Conservation (phyloP, 73 alveolate genomes). For the Uronychia binucleata region DNA sequence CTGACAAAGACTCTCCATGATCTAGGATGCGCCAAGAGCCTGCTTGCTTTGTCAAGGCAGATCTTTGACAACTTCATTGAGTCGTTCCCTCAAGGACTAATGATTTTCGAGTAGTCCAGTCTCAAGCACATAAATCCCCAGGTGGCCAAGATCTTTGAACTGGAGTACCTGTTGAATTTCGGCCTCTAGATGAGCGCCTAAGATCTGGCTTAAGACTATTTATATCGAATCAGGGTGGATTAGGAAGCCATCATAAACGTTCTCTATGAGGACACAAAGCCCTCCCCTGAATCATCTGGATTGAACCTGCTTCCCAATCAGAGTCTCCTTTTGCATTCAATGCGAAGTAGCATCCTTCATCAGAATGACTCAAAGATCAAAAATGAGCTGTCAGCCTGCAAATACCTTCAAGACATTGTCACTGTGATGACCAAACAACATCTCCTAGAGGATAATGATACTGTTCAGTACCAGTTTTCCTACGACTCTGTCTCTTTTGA, state of each 20-base stretch:
- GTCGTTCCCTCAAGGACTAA: neutral
- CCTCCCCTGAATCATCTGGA: neutral
- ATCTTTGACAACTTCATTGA: neutral
- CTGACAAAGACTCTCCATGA: too few species aligned
- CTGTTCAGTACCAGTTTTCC: too few species aligned
- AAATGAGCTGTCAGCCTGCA: neutral
- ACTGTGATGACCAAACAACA: neutral
- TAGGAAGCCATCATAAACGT: neutral
- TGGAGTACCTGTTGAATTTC: neutral
- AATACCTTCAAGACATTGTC: neutral
- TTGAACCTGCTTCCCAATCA: too few species aligned
- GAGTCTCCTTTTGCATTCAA: too few species aligned
- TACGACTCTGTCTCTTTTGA: too few species aligned
- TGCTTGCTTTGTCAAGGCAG: too few species aligned
- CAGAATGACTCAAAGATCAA: too few species aligned
- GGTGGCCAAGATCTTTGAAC: neutral
- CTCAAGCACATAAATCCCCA: neutral
- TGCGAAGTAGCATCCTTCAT: neutral
- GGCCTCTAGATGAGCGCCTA: neutral
- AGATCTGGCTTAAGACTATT: neutral
- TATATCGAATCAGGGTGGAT: neutral
- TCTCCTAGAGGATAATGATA: too few species aligned
- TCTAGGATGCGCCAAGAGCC: too few species aligned
- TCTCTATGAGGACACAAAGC: neutral
- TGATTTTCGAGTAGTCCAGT: neutral